phyloP scores from a whole-genome alignment of 345 rosid species.

The Eucalyptus albens region DNA sequence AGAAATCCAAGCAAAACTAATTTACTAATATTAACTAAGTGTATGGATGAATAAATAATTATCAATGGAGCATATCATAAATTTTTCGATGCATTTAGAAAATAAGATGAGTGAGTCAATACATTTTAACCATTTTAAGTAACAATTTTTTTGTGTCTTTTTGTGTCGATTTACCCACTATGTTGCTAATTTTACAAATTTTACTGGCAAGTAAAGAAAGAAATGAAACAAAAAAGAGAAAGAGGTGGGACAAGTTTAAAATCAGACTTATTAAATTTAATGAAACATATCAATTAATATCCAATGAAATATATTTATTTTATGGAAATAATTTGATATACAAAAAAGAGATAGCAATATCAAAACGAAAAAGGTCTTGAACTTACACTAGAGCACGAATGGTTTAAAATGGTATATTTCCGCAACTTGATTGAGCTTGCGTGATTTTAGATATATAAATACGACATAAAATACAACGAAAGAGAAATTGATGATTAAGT shows the following conservation, averaged over 20 bases:
- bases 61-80: neutral
- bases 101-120: neutral
- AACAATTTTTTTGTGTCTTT: neutral
- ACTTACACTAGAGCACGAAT: fast-evolving
- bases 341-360: neutral
- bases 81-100: neutral
- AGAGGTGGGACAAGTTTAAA: neutral
- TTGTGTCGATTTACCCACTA: neutral
- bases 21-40: neutral
- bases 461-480: neutral
- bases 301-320: neutral
- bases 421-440: neutral
- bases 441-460: neutral
- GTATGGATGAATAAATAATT: neutral
- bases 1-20: neutral
- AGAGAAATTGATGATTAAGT: neutral
- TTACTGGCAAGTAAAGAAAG: neutral
- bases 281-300: neutral
- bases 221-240: neutral
- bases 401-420: neutral
- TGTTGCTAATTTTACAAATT: neutral
- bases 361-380: neutral
- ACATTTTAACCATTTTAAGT: neutral
- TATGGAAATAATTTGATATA: neutral
- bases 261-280: neutral